These are phyloP conservation scores for Ophiostoma sp. DNA, from an alignment of 2,329 filamentous ascomycete species.

Conservation along the genomic window DNA sequence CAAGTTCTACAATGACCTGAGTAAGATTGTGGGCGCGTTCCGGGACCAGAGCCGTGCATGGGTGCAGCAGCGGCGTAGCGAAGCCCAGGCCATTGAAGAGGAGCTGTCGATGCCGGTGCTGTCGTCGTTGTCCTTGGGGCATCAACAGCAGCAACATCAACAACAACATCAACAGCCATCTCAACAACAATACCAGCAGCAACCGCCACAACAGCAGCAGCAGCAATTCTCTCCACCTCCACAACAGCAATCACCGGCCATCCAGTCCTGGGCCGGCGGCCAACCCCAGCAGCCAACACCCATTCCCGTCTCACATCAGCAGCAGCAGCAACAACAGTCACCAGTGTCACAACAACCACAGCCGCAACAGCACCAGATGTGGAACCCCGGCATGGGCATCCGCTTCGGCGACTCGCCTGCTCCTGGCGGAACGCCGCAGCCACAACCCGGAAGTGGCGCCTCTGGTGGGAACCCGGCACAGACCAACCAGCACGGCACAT, in stretches of 20 bases:
- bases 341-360: constrained; percentile 19
- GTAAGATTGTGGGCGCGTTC: constrained; percentile 79
- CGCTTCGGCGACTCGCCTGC: constrained; percentile 61
- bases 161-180: constrained; percentile 13
- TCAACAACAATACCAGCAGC: constrained; percentile 32
- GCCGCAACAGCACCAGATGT: constrained; percentile 49
- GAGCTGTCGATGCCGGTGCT: constrained; percentile 56
- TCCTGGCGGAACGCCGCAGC: constrained; percentile 30
- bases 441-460: constrained; percentile 21
- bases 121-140: constrained; percentile 43
- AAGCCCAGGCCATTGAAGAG: constrained; percentile 77
- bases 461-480: background rate
- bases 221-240: constrained; percentile 21
- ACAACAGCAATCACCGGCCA: constrained; percentile 43
- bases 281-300: constrained; percentile 54
- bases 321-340: background rate
- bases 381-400: constrained; percentile 80
- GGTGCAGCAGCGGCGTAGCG: constrained; percentile 75
- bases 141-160: constrained; percentile 15
- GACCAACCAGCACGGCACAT: constrained; percentile 23
- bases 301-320: constrained; percentile 11
- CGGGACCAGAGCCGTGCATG: constrained; percentile 76
- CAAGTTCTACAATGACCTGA: constrained; percentile 96
- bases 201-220: constrained; percentile 35
- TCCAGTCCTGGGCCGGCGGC: constrained; percentile 58